Evolutionary conservation across 1,139 yeast species (phyloP).

Genomic region (Yamadazyma trypodendri): DNA sequence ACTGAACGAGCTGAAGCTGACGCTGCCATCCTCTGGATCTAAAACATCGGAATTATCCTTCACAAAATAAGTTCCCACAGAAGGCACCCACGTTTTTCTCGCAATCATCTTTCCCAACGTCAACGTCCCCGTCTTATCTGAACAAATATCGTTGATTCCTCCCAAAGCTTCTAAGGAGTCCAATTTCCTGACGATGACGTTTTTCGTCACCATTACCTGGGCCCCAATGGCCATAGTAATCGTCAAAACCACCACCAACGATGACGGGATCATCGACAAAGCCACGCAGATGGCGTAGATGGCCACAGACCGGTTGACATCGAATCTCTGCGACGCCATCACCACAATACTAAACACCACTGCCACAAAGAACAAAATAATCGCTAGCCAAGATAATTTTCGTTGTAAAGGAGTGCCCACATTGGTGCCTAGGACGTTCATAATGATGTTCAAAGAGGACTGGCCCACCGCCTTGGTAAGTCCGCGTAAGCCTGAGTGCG

Average conservation of each 20-base stretch:
- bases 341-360: constrained; percentile 76
- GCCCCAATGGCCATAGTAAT: constrained; percentile 89
- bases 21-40: constrained; percentile 67
- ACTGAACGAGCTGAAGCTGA: constrained; percentile 40
- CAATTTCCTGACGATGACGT: constrained; percentile 74
- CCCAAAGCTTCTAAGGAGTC: constrained; percentile 82
- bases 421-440: constrained; percentile 70
- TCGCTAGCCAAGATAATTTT: constrained; percentile 67
- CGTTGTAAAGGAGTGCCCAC: constrained; percentile 72
- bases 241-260: constrained; percentile 78
- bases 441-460: constrained; percentile 42
- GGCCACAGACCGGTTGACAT: constrained; percentile 69
- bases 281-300: constrained; percentile 84
- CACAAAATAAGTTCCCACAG: constrained; percentile 63
- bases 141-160: constrained; percentile 77
- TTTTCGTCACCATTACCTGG: constrained; percentile 67
- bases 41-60: constrained; percentile 64
- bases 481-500: constrained; percentile 37
- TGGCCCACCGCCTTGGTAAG: constrained; percentile 40
- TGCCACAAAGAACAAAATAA: constrained; percentile 65
- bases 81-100: constrained; percentile 74
- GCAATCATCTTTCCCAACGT: constrained; percentile 81
- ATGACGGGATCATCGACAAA: constrained; percentile 80
- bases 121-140: constrained; percentile 81
- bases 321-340: constrained; percentile 73